These are phyloP conservation scores for Boletus vermiculosoides DNA, from an alignment of 768 basidiomycete species.

Conservation along the genomic window DNA sequence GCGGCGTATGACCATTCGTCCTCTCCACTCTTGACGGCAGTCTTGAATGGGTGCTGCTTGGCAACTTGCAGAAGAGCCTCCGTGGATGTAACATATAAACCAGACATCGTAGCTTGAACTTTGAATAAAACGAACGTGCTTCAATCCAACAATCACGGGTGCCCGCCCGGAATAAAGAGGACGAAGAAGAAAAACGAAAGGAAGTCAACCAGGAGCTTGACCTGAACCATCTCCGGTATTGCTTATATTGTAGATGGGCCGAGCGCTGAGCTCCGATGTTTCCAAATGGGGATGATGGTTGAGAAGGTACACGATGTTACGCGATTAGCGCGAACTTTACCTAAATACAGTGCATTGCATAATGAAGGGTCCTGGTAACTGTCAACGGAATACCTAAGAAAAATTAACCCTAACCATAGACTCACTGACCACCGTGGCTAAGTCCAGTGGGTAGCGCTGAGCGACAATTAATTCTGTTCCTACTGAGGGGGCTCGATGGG, in stretches of 20 bases:
- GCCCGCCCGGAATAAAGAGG: slow-evolving; percentile 19
- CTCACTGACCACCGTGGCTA: too few relatives aligned
- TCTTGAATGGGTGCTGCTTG: slow-evolving; percentile 23
- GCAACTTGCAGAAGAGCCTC: slow-evolving; percentile 33
- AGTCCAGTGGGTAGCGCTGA: too few relatives aligned
- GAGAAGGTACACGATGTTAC: not conserved
- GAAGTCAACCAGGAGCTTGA: slow-evolving; percentile 28
- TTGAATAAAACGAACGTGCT: slow-evolving; percentile 7
- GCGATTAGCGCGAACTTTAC: not conserved
- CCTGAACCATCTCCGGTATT: not conserved
- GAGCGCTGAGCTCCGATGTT: not conserved
- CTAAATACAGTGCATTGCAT: not conserved
- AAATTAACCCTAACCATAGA: not conserved
- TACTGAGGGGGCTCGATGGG: not conserved
- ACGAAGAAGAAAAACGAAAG: slow-evolving; percentile 8
- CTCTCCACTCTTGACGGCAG: slow-evolving; percentile 21
- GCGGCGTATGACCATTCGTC: slow-evolving; percentile 32
- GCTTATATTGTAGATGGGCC: slow-evolving; percentile 10
- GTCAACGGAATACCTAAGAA: not conserved
- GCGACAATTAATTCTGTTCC: not conserved
- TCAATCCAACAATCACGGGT: slow-evolving; percentile 5
- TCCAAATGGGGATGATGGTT: slow-evolving; percentile 5
- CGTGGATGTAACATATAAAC: slow-evolving; percentile 25
- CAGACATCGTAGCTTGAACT: slow-evolving; percentile 10
- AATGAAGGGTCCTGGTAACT: too few relatives aligned